phyloP scores from a whole-genome alignment of 1,284 basidiomycete species.

The Cerioporus squamosus region DNA sequence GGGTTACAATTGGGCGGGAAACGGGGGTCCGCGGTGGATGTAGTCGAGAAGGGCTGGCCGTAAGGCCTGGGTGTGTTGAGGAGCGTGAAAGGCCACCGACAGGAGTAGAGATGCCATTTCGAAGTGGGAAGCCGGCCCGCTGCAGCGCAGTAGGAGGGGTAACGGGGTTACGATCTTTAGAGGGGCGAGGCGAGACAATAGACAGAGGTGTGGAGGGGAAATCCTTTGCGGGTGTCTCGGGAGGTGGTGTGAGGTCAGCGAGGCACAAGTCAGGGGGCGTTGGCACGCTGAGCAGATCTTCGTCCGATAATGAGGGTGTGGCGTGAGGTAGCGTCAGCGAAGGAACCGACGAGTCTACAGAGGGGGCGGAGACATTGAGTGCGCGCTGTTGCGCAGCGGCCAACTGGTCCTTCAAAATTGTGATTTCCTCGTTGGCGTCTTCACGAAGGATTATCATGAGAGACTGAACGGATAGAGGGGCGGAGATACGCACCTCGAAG shows the following conservation, averaged over 20 bases:
- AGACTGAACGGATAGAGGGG: neutral
- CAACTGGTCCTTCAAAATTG: conserved; percentile 81
- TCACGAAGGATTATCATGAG: neutral
- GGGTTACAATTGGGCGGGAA: conserved; percentile 47
- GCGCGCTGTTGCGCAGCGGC: conserved; percentile 41
- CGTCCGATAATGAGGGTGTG: conserved; percentile 43
- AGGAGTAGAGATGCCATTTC: conserved; percentile 45
- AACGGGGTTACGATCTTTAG: conserved; percentile 32
- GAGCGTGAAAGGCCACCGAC: conserved; percentile 55
- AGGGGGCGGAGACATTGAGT: conserved; percentile 28
- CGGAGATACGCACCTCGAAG: conserved; percentile 71
- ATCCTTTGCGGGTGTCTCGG: conserved; percentile 41
- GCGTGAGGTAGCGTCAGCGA: conserved; percentile 32
- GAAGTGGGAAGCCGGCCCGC: conserved; percentile 53
- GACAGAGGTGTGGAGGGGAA: conserved; percentile 25
- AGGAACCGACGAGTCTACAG: conserved; percentile 29
- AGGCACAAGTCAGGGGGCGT: conserved; percentile 66
- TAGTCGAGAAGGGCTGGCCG: conserved; percentile 44
- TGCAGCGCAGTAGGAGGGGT: conserved; percentile 50
- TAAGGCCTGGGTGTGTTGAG: conserved; percentile 54
- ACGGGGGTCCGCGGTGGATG: conserved; percentile 48
- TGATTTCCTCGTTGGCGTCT: conserved; percentile 88
- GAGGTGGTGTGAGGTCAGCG: conserved; percentile 56
- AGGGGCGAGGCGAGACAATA: conserved; percentile 32
- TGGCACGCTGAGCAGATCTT: conserved; percentile 59